phyloP scores from a whole-genome alignment of 1,284 basidiomycete species.

The Ustilago tritici region DNA sequence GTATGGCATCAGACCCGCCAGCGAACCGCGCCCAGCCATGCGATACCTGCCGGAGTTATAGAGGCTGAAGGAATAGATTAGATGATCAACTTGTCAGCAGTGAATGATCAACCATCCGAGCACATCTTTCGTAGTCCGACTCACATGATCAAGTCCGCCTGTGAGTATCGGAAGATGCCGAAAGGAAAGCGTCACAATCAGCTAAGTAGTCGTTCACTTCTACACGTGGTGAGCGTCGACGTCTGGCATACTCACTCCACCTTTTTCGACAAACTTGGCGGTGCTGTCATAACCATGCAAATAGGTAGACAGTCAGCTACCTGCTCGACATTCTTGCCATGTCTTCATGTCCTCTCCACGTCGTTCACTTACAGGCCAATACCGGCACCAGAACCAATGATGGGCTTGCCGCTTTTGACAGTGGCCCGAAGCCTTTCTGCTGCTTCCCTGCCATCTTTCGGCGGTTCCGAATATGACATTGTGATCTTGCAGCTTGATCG shows the following conservation, averaged over 20 bases:
- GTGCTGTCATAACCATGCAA: constrained; percentile 8
- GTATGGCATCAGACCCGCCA: constrained; percentile 51
- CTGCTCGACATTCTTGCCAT: background rate
- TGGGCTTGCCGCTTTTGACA: constrained; percentile 33
- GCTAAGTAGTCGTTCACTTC: background rate
- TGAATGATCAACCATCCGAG: background rate
- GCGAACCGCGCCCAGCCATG: constrained; percentile 44
- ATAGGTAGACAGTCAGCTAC: background rate
- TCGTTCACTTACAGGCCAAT: constrained; percentile 36
- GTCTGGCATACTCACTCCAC: constrained; percentile 15
- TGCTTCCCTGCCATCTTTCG: constrained; percentile 42
- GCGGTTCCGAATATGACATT: constrained; percentile 33
- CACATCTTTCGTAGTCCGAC: background rate
- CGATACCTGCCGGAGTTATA: constrained; percentile 51
- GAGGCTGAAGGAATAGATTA: constrained; percentile 10
- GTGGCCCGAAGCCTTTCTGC: constrained; percentile 30
- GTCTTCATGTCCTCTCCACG: too few relatives aligned
- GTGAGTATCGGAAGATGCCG: background rate
- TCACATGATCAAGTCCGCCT: constrained; percentile 33
- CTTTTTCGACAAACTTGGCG: constrained; percentile 49
- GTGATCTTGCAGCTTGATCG: background rate
- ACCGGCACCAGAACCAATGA: constrained; percentile 51
- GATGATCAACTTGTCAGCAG: background rate
- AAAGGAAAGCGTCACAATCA: background rate
- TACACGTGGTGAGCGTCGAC: background rate